Base-by-base conservation (phyloP, 73 alveolate genomes). In the Paraurostyla sp. region DNA sequence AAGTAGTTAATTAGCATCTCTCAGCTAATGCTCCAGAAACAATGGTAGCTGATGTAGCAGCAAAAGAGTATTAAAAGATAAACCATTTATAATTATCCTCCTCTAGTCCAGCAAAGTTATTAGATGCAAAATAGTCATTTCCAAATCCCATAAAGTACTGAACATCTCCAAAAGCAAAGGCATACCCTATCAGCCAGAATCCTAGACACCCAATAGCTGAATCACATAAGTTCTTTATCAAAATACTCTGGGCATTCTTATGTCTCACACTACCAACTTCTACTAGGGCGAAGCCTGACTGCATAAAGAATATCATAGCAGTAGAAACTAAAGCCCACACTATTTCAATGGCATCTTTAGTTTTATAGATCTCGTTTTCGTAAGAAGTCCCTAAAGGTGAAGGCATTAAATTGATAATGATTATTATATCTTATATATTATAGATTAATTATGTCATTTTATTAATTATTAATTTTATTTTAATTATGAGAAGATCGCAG, bases 1-100 rank as follows among this genome's bases (percentile, higher is more conserved):
- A 94, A 49, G 97, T 88, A 40, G 69, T 84, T 41, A 91, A 38
- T 76, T 91, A 65, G 87, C 92, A 87, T 57, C 98, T 85, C 87
- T 94, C 98, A 22, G 96, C 98, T n/a, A 94, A 91, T 30, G 94
- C 87, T 18, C 98, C 98, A 7, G 93, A 60, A 16, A 93, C 97
- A 9, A 93, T 93, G 52, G 96, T 85, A 30, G 95, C 95, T 11
- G 96, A 78, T 22, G 97, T 93, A 4, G 96, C 92, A 40, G 95
- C 95, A 56, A 93, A 90, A 9, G 97, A 88, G 36, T 71, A 65
- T 76, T 91, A 59, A 76, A 87, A 87, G 18, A 80, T 71, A 71
- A 25, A 87, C 57, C 71, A 25, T 41, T 52, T 57, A 35, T 54
- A 56, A 36, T 87, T 71, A 35, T 58, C 65, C 6, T 16, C 32